These are phyloP conservation scores for Penicillium sp. DNA, from an alignment of 2,329 filamentous ascomycete species.

Conservation along the genomic window DNA sequence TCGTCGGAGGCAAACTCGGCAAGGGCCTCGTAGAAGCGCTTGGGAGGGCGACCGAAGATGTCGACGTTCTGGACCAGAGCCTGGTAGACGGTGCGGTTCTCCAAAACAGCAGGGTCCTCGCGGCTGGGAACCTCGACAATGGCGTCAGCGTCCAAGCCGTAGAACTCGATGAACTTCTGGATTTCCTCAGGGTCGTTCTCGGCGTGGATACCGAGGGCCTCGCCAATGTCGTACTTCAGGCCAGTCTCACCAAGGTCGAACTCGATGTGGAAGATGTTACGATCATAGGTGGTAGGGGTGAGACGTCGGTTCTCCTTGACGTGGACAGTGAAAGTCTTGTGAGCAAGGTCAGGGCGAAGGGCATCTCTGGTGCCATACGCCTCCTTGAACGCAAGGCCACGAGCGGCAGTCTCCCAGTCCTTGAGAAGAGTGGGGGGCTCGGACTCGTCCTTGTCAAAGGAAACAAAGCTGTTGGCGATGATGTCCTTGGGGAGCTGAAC, in stretches of 20 bases:
- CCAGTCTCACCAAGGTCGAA: slow-evolving; percentile 92
- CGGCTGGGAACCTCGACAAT: slow-evolving; percentile 89
- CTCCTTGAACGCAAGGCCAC: slow-evolving; percentile 90
- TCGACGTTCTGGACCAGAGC: slow-evolving; percentile 89
- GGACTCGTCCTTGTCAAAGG: slow-evolving; percentile 72
- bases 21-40: slow-evolving; percentile 94
- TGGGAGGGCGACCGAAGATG: slow-evolving; percentile 93
- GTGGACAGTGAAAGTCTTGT: slow-evolving; percentile 82
- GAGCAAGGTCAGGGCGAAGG: slow-evolving; percentile 80
- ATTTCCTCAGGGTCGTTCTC: slow-evolving; percentile 84
- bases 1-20: slow-evolving; percentile 82
- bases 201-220: slow-evolving; percentile 93
- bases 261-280: slow-evolving; percentile 99
- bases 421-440: slow-evolving; percentile 67
- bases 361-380: slow-evolving; percentile 72
- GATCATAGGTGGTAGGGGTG: slow-evolving; percentile 84
- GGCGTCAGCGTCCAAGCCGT: slow-evolving; percentile 77
- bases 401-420: slow-evolving; percentile 81
- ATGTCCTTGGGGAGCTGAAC: slow-evolving; percentile 61
- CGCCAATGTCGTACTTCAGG: slow-evolving; percentile 93
- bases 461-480: slow-evolving; percentile 76
- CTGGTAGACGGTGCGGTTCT: slow-evolving; percentile 91
- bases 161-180: slow-evolving; percentile 81
- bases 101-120: slow-evolving; percentile 70
- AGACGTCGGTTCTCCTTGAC: slow-evolving; percentile 95